Percentiles rank a stretch among this genome's conserved stretches.
phyloP scores from a whole-genome alignment of 1,284 basidiomycete species.

The Porogramme epimiltina region DNA sequence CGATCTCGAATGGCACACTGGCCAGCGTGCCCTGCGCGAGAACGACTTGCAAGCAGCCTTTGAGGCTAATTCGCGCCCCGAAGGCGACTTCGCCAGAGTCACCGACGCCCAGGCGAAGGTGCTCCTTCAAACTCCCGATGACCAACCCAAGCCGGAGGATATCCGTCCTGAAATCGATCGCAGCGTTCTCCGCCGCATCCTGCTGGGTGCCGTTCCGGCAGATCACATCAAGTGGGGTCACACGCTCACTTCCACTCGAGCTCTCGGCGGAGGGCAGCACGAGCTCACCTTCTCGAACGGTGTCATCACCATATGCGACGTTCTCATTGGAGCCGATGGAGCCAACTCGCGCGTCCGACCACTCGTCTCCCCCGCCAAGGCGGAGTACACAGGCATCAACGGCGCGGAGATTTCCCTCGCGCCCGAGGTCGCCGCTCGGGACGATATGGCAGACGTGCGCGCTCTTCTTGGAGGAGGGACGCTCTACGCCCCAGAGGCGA shows the following conservation, averaged over 20 bases:
- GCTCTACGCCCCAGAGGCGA: neutral
- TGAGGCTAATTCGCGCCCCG: slow-evolving; percentile 1
- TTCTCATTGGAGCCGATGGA: slow-evolving; percentile 4
- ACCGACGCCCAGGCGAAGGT: neutral
- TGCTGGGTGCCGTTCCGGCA: slow-evolving; percentile 1
- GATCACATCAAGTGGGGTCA: slow-evolving; percentile 1
- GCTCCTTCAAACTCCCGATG: neutral
- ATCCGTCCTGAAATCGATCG: slow-evolving; percentile 2
- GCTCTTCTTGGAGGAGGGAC: neutral
- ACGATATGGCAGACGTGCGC: neutral
- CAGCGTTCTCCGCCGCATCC: neutral
- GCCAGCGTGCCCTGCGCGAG: slow-evolving; percentile 7
- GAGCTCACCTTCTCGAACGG: slow-evolving; percentile 5
- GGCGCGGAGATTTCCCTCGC: neutral
- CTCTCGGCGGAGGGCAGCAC: slow-evolving; percentile 39
- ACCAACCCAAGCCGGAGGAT: neutral
- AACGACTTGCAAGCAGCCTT: slow-evolving; percentile 3
- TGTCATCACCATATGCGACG: neutral
- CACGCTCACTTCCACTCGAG: slow-evolving; percentile 55
- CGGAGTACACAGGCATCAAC: slow-evolving; percentile 50
- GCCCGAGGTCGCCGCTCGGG: neutral
- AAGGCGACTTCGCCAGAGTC: neutral
- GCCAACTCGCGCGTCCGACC: neutral
- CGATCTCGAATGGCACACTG: slow-evolving; percentile 4
- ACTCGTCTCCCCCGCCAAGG: slow-evolving; percentile 58